These are phyloP conservation scores for Phytophthora crassamura DNA, from an alignment of 352 stramenopile species.

Conservation along the genomic window DNA sequence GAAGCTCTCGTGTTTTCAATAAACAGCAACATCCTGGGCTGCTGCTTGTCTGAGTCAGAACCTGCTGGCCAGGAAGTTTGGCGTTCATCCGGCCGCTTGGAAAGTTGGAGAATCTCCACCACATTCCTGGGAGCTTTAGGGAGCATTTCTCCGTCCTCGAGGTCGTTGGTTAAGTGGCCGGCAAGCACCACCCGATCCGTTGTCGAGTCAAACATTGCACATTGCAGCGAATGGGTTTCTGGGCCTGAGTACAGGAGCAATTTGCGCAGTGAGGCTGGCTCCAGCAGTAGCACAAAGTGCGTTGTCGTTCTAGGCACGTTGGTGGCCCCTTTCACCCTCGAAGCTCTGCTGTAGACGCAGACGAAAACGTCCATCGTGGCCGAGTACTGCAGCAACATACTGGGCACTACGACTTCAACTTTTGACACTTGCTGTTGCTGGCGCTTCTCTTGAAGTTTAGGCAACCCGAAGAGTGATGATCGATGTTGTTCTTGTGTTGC, in stretches of 20 bases:
- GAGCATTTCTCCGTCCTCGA: conserved; percentile 10
- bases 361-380: conserved; percentile 60
- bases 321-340: background rate
- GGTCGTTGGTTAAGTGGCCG: conserved; percentile 10
- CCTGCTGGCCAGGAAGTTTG: background rate
- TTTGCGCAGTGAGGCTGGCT: conserved; percentile 65
- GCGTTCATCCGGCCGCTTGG: conserved; percentile 42
- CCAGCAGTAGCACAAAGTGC: conserved; percentile 66
- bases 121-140: conserved; percentile 44
- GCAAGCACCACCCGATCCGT: conserved; percentile 58
- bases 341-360: conserved; percentile 56
- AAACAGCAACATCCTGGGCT: conserved; percentile 46
- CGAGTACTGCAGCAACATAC: conserved; percentile 53
- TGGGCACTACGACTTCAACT: conserved; percentile 20
- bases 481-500: conserved; percentile 7
- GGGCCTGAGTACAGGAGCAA: conserved; percentile 61
- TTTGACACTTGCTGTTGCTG: conserved; percentile 7
- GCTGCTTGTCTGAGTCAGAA: background rate
- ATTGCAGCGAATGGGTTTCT: conserved; percentile 47
- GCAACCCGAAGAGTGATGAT: conserved; percentile 26
- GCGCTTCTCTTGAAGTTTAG: conserved; percentile 6
- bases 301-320: conserved; percentile 13
- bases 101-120: conserved; percentile 59
- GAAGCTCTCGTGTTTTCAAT: conserved; percentile 52
- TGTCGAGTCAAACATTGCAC: conserved; percentile 46